phyloP scores from a whole-genome alignment of 306 rosid genomes.

The Hylodesmum podocarpum region DNA sequence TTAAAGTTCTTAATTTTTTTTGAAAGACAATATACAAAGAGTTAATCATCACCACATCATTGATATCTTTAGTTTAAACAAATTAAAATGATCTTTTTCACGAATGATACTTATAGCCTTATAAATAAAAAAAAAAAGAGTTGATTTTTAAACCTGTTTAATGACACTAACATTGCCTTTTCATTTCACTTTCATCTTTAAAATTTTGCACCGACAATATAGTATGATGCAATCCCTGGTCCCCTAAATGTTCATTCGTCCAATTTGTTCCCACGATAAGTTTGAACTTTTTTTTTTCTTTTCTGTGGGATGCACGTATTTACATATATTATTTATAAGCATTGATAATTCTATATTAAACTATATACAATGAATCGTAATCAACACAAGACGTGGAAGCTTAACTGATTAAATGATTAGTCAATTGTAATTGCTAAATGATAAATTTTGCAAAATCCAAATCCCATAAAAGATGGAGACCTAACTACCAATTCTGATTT shows the following conservation, averaged over 20 bases:
- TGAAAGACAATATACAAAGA: neutral
- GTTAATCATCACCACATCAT: neutral
- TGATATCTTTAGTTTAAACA: too few relatives aligned
- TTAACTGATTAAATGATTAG: slow-evolving; percentile 19
- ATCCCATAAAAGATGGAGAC: neutral
- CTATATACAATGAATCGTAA: neutral
- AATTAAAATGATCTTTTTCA: too few relatives aligned
- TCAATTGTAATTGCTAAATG: neutral
- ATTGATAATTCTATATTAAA: neutral
- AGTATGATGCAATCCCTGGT: neutral
- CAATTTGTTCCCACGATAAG: neutral
- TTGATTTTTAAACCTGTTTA: neutral
- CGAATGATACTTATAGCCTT: neutral
- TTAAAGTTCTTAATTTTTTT: neutral
- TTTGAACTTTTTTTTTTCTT: neutral
- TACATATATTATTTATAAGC: neutral
- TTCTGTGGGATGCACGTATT: neutral
- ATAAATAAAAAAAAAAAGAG: neutral
- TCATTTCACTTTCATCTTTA: neutral
- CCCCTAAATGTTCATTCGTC: neutral
- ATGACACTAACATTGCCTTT: neutral
- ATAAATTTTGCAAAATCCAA: neutral
- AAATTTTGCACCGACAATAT: slow-evolving; percentile 29
- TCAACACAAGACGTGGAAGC: slow-evolving; percentile 23
- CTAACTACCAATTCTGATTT: neutral